These are phyloP conservation scores for Lantana camara DNA, from an alignment of 257 asterid species.

Conservation along the genomic window DNA sequence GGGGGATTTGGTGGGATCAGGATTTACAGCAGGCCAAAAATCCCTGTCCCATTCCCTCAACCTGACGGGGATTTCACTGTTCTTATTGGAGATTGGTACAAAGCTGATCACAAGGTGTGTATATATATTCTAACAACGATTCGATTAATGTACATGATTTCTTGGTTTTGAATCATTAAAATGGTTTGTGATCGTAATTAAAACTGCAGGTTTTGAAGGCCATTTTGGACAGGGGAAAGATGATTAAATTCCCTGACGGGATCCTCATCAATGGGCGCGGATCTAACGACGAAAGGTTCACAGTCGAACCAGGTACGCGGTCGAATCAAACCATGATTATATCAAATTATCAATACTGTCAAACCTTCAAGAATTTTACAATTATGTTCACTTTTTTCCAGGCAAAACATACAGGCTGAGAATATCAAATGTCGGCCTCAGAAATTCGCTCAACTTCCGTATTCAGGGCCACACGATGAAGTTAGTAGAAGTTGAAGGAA, in stretches of 20 bases:
- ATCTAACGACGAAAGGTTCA: conserved; percentile 38
- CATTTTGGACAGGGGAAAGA: conserved; percentile 51
- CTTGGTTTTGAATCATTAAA: too few relatives aligned
- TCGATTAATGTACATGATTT: too few relatives aligned
- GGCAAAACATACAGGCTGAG: conserved; percentile 78
- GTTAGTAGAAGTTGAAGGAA: conserved; percentile 75
- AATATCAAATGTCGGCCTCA: conserved; percentile 67
- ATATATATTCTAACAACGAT: too few relatives aligned
- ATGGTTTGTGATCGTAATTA: too few relatives aligned
- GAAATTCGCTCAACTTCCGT: conserved; percentile 50
- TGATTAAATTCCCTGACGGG: conserved; percentile 46
- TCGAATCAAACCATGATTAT: not conserved
- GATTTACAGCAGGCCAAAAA: conserved; percentile 61
- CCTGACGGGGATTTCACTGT: conserved; percentile 58
- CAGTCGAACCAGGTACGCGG: conserved; percentile 46
- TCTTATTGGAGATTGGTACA: conserved; percentile 77
- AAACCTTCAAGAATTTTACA: not conserved
- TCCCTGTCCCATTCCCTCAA: conserved; percentile 66
- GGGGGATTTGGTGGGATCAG: conserved; percentile 73
- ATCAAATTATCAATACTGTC: too few relatives aligned
- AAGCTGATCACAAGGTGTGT: conserved; percentile 55
- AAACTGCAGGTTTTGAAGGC: conserved; percentile 42
- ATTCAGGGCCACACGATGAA: conserved; percentile 68
- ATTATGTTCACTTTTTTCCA: conserved; percentile 13
- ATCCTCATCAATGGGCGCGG: conserved; percentile 66